Base-by-base conservation (phyloP, 495 filamentous ascomycete species). In the Penicillium bovifimosum region DNA sequence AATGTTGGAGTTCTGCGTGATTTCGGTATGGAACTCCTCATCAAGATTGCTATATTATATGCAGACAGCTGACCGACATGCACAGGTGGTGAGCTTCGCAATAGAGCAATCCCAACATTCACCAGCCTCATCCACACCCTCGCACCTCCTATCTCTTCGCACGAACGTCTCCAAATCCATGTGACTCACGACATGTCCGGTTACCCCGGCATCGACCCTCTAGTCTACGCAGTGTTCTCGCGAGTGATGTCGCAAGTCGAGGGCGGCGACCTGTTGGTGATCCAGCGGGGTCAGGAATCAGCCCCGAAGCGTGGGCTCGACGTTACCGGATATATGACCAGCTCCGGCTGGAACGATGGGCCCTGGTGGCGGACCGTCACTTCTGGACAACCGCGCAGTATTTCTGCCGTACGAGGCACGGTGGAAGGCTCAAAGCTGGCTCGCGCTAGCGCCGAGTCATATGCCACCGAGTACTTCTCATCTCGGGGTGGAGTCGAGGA, bases 161-260 rank as follows among this genome's bases (percentile, higher is more conserved):
- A 97, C 70, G 93, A 99, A 73, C 88, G 93, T 45, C 87, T 99
- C 8, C 88, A 93, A 60, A 99, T 99, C 65, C 93, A 99, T 76
- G 89, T 95, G 51, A 96, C 95, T 16, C 95, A 97, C 73, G 91
- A 96, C 64, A 79, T 97, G 16, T 83, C 90, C 42, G 88, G 88
- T 47, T 99, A 99, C 69, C 93, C 95, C 8, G 90, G 87, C 34
- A 83, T 99, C 53, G 91, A 97, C 68, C 91, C 91, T 9, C 80
- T 96, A 26, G 89, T 97, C 62, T 91, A 96, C 69, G 78, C 79
- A 29, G 90, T 93, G 57, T 99, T 99, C 76, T 90, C 88, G 48
- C 85, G 91, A 45, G 92, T 99, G 39, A 99, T 99, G 93, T 78
- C 91, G 28, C 93, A 99, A 70, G 93, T 99, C 47, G 93, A 99